phyloP scores from a whole-genome alignment of 2,329 filamentous ascomycete species.

The Epichloe scottii region DNA sequence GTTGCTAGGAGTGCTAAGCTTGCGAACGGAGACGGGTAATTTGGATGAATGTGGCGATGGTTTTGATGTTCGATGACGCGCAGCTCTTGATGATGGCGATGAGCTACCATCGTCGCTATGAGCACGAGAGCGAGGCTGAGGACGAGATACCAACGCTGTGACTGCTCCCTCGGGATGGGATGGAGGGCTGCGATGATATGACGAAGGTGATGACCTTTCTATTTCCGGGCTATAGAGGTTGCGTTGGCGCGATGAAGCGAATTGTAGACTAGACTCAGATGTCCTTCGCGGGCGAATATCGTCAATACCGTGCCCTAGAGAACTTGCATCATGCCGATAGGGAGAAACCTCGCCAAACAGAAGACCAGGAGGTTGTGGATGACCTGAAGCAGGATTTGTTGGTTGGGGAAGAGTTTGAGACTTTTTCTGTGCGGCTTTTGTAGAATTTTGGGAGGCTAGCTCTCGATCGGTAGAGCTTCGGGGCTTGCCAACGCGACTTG shows the following conservation, averaged over 20 bases:
- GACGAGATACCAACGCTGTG: constrained; percentile 7
- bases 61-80: constrained; percentile 20
- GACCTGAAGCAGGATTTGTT: constrained; percentile 20
- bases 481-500: constrained; percentile 45
- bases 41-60: constrained; percentile 24
- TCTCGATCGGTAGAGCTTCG: constrained; percentile 22
- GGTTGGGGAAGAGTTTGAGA: constrained; percentile 23
- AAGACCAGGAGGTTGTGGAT: constrained; percentile 34
- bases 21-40: constrained; percentile 34
- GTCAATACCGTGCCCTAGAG: constrained; percentile 50
- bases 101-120: constrained; percentile 46
- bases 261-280: constrained; percentile 57
- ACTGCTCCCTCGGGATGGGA: not conserved
- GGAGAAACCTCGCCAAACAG: constrained; percentile 65
- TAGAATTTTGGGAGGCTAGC: constrained; percentile 22
- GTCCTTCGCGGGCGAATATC: constrained; percentile 43
- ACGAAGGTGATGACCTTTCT: constrained; percentile 52
- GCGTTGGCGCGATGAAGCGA: constrained; percentile 35
- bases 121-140: constrained; percentile 33
- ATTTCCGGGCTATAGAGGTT: constrained; percentile 43
- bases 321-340: constrained; percentile 38
- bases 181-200: constrained; percentile 43
- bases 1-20: constrained; percentile 29
- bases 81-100: constrained; percentile 8
- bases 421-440: constrained; percentile 21